Conservation (phyloP, 345 rosid species). For the Geranium rotundifolium region DNA sequence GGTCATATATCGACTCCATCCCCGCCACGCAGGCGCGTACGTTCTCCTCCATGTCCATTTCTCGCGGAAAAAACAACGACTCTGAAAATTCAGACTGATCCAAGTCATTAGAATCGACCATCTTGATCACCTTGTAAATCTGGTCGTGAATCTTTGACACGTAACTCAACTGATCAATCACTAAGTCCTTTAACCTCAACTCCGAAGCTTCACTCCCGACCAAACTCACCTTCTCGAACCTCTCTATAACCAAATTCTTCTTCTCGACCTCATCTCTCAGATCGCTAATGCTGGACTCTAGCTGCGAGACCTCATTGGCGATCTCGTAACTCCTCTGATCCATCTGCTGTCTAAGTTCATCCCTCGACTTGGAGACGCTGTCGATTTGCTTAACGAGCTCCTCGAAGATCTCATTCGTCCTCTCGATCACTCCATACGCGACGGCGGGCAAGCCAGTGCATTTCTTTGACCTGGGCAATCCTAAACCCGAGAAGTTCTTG, state of each 20-base stretch:
- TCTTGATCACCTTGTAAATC: slow-evolving; percentile 43
- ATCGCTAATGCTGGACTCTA: slow-evolving; percentile 71
- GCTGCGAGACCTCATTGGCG: slow-evolving; percentile 95
- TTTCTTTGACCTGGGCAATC: slow-evolving; percentile 75
- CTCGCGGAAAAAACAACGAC: slow-evolving; percentile 76
- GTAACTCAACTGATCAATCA: slow-evolving; percentile 72
- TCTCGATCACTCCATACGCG: slow-evolving; percentile 80
- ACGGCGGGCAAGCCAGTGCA: slow-evolving; percentile 67
- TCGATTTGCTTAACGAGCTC: slow-evolving; percentile 77
- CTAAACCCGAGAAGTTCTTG: slow-evolving; percentile 61
- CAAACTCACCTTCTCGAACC: slow-evolving; percentile 40
- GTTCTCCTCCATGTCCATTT: slow-evolving; percentile 72
- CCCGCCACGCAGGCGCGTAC: slow-evolving; percentile 85
- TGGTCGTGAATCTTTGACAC: slow-evolving; percentile 68
- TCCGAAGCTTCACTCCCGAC: slow-evolving; percentile 43
- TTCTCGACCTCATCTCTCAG: slow-evolving; percentile 57
- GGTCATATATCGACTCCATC: slow-evolving; percentile 71
- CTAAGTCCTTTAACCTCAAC: slow-evolving; percentile 62
- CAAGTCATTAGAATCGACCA: slow-evolving; percentile 44
- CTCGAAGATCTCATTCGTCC: slow-evolving; percentile 89
- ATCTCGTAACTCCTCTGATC: slow-evolving; percentile 94
- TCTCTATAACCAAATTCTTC: slow-evolving; percentile 39
- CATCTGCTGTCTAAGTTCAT: slow-evolving; percentile 82
- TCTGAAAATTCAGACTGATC: slow-evolving; percentile 68
- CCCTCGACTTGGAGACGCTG: slow-evolving; percentile 45